phyloP scores from a whole-genome alignment of 2,329 filamentous ascomycete species.

The Talaromyces sp. region DNA sequence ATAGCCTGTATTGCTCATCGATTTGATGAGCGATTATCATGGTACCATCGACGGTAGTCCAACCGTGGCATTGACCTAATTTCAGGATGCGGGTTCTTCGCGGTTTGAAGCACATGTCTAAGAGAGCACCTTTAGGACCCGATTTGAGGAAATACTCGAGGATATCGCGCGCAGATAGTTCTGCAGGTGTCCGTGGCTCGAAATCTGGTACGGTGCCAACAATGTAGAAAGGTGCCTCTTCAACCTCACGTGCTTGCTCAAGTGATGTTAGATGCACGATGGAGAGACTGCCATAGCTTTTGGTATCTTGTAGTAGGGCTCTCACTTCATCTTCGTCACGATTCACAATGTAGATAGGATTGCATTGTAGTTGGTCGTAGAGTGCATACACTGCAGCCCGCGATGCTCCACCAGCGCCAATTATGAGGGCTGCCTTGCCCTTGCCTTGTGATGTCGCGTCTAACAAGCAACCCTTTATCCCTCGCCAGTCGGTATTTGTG shows the following conservation, averaged over 20 bases:
- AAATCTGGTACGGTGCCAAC: conserved; percentile 42
- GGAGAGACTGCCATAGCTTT: conserved; percentile 3
- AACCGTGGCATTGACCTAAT: conserved; percentile 31
- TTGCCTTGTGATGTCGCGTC: conserved; percentile 20
- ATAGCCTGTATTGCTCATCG: conserved; percentile 39
- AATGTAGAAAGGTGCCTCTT: conserved; percentile 32
- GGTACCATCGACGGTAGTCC: conserved; percentile 41
- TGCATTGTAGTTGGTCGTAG: conserved; percentile 27
- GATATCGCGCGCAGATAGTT: conserved; percentile 27
- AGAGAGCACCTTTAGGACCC: conserved; percentile 31
- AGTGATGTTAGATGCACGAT: conserved; percentile 32
- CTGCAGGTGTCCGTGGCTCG: conserved; percentile 29
- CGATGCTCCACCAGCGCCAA: conserved; percentile 44
- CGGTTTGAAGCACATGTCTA: conserved; percentile 47
- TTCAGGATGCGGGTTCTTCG: conserved; percentile 38
- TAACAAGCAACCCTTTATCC: conserved; percentile 38
- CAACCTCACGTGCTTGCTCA: conserved; percentile 26
- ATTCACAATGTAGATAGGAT: conserved; percentile 38
- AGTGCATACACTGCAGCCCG: conserved; percentile 42
- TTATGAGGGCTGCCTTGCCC: conserved; percentile 33
- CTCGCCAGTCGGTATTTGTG: conserved; percentile 46
- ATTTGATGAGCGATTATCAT: conserved; percentile 44
- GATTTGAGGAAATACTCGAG: conserved; percentile 29
- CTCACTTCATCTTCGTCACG: conserved; percentile 32
- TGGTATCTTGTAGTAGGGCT: conserved; percentile 27